Conservation (phyloP, 73 alveolate genomes). For the Halteria grandinella region DNA sequence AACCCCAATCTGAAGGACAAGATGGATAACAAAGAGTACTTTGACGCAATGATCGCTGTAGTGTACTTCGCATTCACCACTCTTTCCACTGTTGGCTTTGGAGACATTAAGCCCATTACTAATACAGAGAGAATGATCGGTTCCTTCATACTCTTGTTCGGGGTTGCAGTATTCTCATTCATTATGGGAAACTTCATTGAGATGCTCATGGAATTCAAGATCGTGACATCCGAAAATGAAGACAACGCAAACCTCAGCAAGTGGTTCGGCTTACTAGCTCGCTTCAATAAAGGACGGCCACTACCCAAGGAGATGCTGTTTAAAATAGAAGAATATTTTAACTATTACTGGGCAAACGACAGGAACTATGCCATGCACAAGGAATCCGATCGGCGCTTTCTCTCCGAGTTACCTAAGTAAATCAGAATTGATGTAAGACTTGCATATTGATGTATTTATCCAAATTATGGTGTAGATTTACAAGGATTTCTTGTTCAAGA, state of each 20-base stretch:
- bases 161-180: conserved; percentile 62
- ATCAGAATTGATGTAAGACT: conserved; percentile 33
- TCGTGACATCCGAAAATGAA: conserved; percentile 27
- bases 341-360: conserved; percentile 57
- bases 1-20: conserved; percentile 1
- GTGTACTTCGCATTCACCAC: conserved; percentile 65
- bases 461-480: conserved; percentile 9
- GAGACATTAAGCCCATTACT: conserved; percentile 53
- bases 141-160: conserved; percentile 29
- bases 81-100: conserved; percentile 65
- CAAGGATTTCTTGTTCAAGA: conserved; percentile 32
- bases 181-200: conserved; percentile 67
- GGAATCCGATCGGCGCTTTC: conserved; percentile 41
- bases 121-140: conserved; percentile 41
- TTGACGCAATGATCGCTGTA: conserved; percentile 22
- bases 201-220: conserved; percentile 35
- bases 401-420: conserved; percentile 43
- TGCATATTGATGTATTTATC: background rate
- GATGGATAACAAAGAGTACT: no score
- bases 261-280: conserved; percentile 52
- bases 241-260: conserved; percentile 31
- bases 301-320: conserved; percentile 44
- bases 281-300: conserved; percentile 59
- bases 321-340: conserved; percentile 50
- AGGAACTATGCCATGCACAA: conserved; percentile 44